Evolutionary conservation across 176 grass and related monocot species (phyloP).

Genomic region (Tillandsia fasciculata): DNA sequence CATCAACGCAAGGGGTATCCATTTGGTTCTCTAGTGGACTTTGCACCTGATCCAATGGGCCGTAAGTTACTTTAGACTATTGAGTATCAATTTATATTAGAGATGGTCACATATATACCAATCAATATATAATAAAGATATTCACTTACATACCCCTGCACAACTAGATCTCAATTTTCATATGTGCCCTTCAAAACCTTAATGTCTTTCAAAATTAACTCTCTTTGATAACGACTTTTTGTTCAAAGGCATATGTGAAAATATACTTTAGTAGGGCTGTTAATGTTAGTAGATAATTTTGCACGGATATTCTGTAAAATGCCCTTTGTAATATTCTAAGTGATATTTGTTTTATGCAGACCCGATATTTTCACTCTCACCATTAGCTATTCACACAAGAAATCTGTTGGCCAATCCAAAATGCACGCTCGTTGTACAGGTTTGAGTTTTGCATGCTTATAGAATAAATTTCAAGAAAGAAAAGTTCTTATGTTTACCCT

Average conservation of each 20-base stretch:
- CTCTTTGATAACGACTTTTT: background rate
- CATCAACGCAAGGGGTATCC: slow-evolving; percentile 84
- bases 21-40: slow-evolving; percentile 96
- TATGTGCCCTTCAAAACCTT: too few species aligned
- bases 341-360: slow-evolving; percentile 30
- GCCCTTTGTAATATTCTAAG: background rate
- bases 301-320: too few species aligned
- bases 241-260: background rate
- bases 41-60: slow-evolving; percentile 81
- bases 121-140: background rate
- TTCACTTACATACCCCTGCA: too few species aligned
- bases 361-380: slow-evolving; percentile 91
- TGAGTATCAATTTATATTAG: background rate
- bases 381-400: slow-evolving; percentile 88
- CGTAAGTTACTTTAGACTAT: slow-evolving; percentile 47
- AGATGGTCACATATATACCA: background rate
- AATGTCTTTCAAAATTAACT: background rate
- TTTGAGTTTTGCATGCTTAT: slow-evolving; percentile 10
- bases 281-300: too few species aligned
- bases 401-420: slow-evolving; percentile 88
- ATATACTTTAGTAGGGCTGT: too few species aligned
- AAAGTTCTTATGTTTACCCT: background rate
- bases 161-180: too few species aligned
- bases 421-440: slow-evolving; percentile 96
- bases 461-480: background rate